phyloP scores from a whole-genome alignment of 2,329 filamentous ascomycete genomes.

The Leptographium galeiforme region DNA sequence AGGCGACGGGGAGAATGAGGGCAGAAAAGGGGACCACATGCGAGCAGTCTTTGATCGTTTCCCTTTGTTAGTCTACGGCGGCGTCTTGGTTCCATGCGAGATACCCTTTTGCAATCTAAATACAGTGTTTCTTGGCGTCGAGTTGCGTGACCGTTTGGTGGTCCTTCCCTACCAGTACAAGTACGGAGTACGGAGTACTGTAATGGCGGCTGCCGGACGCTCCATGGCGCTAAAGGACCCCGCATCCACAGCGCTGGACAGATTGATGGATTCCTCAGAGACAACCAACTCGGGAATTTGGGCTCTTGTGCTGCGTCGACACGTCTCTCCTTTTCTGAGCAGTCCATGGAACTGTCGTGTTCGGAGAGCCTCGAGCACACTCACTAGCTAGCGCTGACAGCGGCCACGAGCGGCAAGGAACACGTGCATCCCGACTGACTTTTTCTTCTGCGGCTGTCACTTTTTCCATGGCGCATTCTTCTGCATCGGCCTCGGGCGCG shows the following conservation, averaged over 20 bases:
- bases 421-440: background rate
- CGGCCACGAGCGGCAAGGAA: too few relatives aligned
- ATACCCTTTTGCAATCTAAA: background rate
- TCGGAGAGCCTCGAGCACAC: too few relatives aligned
- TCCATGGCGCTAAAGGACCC: background rate
- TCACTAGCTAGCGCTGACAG: too few relatives aligned
- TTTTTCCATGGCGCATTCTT: background rate
- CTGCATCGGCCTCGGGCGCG: slow-evolving; percentile 11
- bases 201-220: too few relatives aligned
- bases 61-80: background rate
- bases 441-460: background rate
- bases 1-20: background rate
- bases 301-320: background rate
- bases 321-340: background rate
- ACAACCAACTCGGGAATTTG: too few relatives aligned
- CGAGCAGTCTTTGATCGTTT: background rate
- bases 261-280: too few relatives aligned
- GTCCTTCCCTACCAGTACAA: background rate
- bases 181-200: too few relatives aligned
- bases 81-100: background rate
- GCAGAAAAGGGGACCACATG: background rate
- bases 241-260: slow-evolving; percentile 3
- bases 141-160: too few relatives aligned
- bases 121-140: too few relatives aligned
- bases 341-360: too few relatives aligned